A percentile compares a stretch with the other conserved stretches of the same genome.
phyloP scores from a whole-genome alignment of 805 yeast genomes.

The Myxozyma sirexii region DNA sequence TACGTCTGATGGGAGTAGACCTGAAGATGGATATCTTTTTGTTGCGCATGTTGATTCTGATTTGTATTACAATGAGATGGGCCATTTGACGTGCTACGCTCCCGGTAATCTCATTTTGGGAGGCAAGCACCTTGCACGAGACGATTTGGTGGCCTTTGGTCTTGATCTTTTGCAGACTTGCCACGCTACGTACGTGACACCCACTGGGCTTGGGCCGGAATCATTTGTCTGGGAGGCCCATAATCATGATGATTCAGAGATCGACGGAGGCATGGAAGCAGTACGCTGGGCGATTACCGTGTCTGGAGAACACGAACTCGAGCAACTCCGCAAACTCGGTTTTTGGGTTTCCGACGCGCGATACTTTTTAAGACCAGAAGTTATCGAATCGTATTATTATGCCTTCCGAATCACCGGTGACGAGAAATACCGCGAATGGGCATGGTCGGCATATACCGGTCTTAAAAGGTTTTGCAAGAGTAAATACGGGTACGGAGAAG shows the following conservation, averaged over 20 bases:
- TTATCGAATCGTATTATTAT: constrained; percentile 55
- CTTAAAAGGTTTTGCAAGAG: constrained; percentile 40
- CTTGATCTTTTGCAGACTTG: constrained; percentile 27
- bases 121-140: constrained; percentile 23
- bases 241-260: neutral
- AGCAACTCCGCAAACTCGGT: constrained; percentile 25
- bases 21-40: constrained; percentile 20
- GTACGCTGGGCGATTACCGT: constrained; percentile 27
- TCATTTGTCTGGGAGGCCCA: constrained; percentile 26
- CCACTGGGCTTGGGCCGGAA: constrained; percentile 33
- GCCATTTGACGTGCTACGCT: constrained; percentile 30
- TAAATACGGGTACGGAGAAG: constrained; percentile 43
- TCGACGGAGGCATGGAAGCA: neutral
- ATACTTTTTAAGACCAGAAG: constrained; percentile 52
- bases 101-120: constrained; percentile 33
- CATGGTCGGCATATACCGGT: constrained; percentile 47
- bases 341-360: constrained; percentile 38
- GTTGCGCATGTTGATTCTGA: constrained; percentile 14
- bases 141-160: constrained; percentile 23
- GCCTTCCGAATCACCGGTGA: constrained; percentile 58
- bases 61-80: constrained; percentile 31
- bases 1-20: constrained; percentile 19
- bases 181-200: constrained; percentile 27
- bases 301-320: constrained; percentile 25
- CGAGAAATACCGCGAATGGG: constrained; percentile 52